These are phyloP conservation scores for Sporothrix luriei DNA, from an alignment of 2,329 filamentous ascomycete species.

Conservation along the genomic window DNA sequence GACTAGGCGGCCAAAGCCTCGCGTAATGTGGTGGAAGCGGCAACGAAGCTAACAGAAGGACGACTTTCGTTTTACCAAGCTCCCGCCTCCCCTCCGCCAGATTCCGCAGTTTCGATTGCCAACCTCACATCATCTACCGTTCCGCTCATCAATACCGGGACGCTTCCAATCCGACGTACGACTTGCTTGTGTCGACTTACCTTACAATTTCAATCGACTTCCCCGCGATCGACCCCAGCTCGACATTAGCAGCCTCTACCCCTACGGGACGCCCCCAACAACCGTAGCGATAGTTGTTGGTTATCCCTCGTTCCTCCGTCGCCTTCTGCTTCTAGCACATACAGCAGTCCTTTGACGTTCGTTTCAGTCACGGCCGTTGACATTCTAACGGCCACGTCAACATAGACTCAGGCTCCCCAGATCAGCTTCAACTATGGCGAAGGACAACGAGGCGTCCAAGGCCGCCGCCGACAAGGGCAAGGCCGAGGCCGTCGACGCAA, in stretches of 20 bases:
- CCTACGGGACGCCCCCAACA: neutral
- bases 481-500: conserved; percentile 79
- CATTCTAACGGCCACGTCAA: conserved; percentile 1
- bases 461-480: conserved; percentile 82
- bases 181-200: neutral
- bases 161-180: neutral
- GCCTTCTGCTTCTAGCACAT: conserved; percentile 21
- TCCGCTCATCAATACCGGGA: neutral
- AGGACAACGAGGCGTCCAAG: conserved; percentile 85
- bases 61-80: conserved; percentile 35
- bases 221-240: conserved; percentile 9
- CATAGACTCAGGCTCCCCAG: neutral
- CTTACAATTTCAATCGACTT: neutral
- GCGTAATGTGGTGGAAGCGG: conserved; percentile 40
- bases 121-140: conserved; percentile 18
- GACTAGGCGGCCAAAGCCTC: conserved; percentile 46
- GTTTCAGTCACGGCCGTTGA: neutral
- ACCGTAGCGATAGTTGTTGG: conserved; percentile 9
- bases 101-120: conserved; percentile 18
- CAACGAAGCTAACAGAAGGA: conserved; percentile 35
- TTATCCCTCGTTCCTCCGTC: conserved; percentile 26
- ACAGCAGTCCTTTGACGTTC: neutral
- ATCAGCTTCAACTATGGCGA: conserved; percentile 67
- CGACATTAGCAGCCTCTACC: neutral
- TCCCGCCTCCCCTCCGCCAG: conserved; percentile 31